phyloP scores from a whole-genome alignment of 139 green algal genomes.

The Edaphochlamys debaryana region DNA sequence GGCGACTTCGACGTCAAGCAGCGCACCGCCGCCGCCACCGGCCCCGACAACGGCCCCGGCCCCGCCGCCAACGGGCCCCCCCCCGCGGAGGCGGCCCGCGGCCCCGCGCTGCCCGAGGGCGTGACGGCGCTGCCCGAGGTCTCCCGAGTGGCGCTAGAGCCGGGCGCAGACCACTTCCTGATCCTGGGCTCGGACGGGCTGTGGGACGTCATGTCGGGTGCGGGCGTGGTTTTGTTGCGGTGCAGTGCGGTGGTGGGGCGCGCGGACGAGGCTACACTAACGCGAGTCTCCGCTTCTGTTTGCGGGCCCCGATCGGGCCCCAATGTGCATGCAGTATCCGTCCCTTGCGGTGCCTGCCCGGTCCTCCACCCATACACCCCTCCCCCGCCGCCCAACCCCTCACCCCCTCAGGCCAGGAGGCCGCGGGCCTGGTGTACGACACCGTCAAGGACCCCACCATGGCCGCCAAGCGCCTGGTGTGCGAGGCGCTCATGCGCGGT shows the following conservation, averaged over 20 bases:
- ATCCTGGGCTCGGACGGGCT: constrained; percentile 90
- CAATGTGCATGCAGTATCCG: too few relatives aligned
- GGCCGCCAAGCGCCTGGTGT: constrained; percentile 81
- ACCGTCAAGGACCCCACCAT: constrained; percentile 86
- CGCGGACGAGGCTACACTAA: too few relatives aligned
- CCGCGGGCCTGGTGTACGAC: constrained; percentile 75
- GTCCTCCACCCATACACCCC: too few relatives aligned
- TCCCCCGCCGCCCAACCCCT: too few relatives aligned
- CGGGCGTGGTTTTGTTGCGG: too few relatives aligned
- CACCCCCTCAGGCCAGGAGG: constrained; percentile 76
- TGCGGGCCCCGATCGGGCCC: too few relatives aligned
- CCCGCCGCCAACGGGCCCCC: too few relatives aligned
- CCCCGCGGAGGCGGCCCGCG: not conserved
- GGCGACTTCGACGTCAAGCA: constrained; percentile 89
- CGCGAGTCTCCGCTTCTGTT: too few relatives aligned
- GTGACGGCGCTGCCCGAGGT: constrained; percentile 86
- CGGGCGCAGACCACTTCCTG: constrained; percentile 79
- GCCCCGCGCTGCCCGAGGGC: constrained; percentile 32
- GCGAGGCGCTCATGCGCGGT: constrained; percentile 80
- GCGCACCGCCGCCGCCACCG: too few relatives aligned
- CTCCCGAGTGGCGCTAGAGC: constrained; percentile 49
- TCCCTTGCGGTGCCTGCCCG: too few relatives aligned
- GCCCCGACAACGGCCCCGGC: not conserved
- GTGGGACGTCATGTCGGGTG: constrained; percentile 87
- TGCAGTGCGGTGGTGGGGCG: too few relatives aligned